Evolutionary conservation across 2,329 filamentous ascomycete species (phyloP).

Genomic region (Fusarium miscanthi): DNA sequence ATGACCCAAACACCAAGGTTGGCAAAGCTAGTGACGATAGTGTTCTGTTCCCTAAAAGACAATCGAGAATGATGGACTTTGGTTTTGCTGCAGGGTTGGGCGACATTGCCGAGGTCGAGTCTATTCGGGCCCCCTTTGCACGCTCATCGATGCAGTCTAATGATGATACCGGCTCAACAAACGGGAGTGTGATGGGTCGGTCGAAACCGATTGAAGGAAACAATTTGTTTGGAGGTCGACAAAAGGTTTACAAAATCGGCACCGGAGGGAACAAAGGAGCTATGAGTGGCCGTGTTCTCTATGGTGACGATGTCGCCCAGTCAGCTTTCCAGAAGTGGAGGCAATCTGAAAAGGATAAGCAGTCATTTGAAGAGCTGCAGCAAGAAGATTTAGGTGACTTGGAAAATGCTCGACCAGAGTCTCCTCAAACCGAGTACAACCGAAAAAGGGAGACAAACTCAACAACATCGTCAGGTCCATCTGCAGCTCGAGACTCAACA

Average conservation of each 20-base stretch:
- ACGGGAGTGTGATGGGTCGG: slow-evolving; percentile 83
- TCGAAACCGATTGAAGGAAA: slow-evolving; percentile 89
- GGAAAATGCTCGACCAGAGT: slow-evolving; percentile 49
- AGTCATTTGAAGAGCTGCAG: slow-evolving; percentile 51
- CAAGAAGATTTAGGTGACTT: slow-evolving; percentile 36
- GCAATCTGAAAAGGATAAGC: slow-evolving; percentile 66
- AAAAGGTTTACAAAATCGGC: slow-evolving; percentile 93
- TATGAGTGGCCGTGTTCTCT: slow-evolving; percentile 77
- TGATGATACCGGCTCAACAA: slow-evolving; percentile 76
- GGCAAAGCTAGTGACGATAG: slow-evolving; percentile 97
- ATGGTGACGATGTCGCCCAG: slow-evolving; percentile 86
- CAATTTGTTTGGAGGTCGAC: slow-evolving; percentile 90
- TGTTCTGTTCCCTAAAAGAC: slow-evolving; percentile 83
- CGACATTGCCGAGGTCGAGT: slow-evolving; percentile 93
- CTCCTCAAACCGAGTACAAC: slow-evolving; percentile 72
- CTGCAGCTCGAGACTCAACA: slow-evolving; percentile 80
- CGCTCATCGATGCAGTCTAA: slow-evolving; percentile 74
- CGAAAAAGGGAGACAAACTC: slow-evolving; percentile 88
- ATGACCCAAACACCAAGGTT: slow-evolving; percentile 87
- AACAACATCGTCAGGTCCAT: slow-evolving; percentile 77
- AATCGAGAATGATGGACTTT: slow-evolving; percentile 80
- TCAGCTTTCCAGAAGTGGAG: slow-evolving; percentile 86
- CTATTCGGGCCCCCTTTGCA: slow-evolving; percentile 72
- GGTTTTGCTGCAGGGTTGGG: slow-evolving; percentile 69
- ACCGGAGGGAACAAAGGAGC: slow-evolving; percentile 61